phyloP scores from a whole-genome alignment of 257 asterid species.

The Solanum dulcamara region DNA sequence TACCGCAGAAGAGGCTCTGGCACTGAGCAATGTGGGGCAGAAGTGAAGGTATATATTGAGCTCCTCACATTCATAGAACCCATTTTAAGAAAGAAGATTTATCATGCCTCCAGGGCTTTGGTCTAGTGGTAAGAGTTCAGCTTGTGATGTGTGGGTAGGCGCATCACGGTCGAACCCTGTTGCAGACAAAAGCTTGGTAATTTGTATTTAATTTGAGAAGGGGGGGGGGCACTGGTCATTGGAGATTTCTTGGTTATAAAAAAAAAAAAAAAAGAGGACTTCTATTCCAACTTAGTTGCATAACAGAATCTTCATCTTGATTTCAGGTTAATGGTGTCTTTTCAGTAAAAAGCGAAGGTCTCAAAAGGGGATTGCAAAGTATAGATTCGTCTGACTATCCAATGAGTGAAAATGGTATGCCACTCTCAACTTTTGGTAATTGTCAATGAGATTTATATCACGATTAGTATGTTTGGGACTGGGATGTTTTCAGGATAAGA shows the following conservation, averaged over 20 bases:
- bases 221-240: not conserved
- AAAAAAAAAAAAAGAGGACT: not conserved
- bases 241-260: not conserved
- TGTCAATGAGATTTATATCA: not conserved
- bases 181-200: not conserved
- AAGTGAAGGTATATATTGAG: constrained; percentile 38
- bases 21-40: constrained; percentile 44
- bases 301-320: not conserved
- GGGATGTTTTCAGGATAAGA: not conserved
- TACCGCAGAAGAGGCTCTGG: constrained; percentile 47
- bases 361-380: constrained; percentile 83
- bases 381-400: constrained; percentile 88
- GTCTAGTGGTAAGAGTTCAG: not conserved
- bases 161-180: not conserved
- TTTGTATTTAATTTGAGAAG: not conserved
- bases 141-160: not conserved
- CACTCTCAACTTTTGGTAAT: constrained; percentile 4
- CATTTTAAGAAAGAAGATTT: not conserved
- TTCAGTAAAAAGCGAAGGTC: constrained; percentile 62
- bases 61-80: not conserved
- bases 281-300: not conserved
- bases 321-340: constrained; percentile 47
- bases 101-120: not conserved
- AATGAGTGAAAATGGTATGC: constrained; percentile 81
- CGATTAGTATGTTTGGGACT: not conserved